Evolutionary conservation across 306 rosid species (phyloP), one percentile per base, ranked within the genome.

Genomic region (Pterocarpus santalinus): DNA sequence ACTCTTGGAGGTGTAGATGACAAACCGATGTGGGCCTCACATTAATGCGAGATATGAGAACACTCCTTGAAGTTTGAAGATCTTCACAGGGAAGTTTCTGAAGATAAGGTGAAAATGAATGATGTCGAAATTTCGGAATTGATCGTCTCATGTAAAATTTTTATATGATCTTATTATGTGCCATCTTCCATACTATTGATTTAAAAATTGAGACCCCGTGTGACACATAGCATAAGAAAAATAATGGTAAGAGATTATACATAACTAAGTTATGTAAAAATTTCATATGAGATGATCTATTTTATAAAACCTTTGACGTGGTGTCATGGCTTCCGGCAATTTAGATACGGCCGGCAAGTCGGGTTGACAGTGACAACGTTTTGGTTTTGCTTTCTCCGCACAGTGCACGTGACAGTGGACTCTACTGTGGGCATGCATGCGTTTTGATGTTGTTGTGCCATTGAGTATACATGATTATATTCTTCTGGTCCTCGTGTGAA

Each of bases 361-460:
- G 55, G 70, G 73, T 63, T 69, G 86, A 85, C 8, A 56, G 35
- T 5, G 66, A 76, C 65, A 53, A 46, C 46, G 34, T 63, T 38
- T 65, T 49, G 81, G 80, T 61, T 80, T 12, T 38, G 53, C 67
- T 64, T 68, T 80, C 52, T 11, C 51, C 86, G 69, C 91, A 88
- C 72, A 69, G 47, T 79, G 38, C 94, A 87, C 89, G 87, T 87
- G 91, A 88, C 69, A 5, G 32, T 69, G 77, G 85, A 56, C 76
- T 44, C 32, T 38, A 28, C 6, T 52, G 36, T 13, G 57, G n/a
- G 36, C 62, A 60, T 10, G 60, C 28, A 39, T 89, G 82, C 84
- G 51, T 62, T 44, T 73, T 57, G 28, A 39, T 16, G 8, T 36
- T 11, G 5, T 60, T 15, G 5, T 14, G 52, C 58, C 28, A 22